Evolutionary conservation across 805 yeast genomes (phyloP).

Genomic region (Sugiyamaella americana): DNA sequence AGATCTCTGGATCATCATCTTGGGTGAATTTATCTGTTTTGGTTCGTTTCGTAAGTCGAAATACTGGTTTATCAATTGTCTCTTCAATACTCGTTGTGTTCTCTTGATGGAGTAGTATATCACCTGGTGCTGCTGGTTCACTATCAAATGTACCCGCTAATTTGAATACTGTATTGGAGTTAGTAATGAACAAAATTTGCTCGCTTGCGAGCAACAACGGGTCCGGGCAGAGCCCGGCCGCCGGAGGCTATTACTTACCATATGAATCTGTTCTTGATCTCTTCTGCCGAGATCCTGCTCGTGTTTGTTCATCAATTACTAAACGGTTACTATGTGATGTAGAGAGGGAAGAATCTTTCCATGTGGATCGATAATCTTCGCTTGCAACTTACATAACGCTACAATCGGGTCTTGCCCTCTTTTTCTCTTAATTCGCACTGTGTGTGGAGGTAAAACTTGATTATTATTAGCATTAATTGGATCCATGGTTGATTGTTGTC

Average conservation of each 20-base stretch:
- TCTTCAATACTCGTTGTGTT: neutral
- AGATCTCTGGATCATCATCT: slow-evolving; percentile 34
- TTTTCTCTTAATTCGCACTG: slow-evolving; percentile 79
- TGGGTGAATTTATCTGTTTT: slow-evolving; percentile 21
- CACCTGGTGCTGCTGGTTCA: slow-evolving; percentile 19
- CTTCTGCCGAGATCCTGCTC: slow-evolving; percentile 13
- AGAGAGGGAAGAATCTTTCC: too few relatives aligned
- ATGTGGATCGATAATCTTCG: too few relatives aligned
- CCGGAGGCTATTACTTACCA: slow-evolving; percentile 7
- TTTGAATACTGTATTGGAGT: slow-evolving; percentile 20
- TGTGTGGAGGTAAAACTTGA: slow-evolving; percentile 50
- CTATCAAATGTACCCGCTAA: slow-evolving; percentile 27
- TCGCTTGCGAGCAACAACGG: too few relatives aligned
- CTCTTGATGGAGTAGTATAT: slow-evolving; percentile 16
- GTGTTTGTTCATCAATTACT: slow-evolving; percentile 11
- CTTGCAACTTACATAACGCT: slow-evolving; percentile 48
- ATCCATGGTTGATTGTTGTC: too few relatives aligned
- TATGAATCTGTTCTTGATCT: slow-evolving; percentile 23
- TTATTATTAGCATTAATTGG: too few relatives aligned
- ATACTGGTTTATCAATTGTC: slow-evolving; percentile 12
- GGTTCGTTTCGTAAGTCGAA: slow-evolving; percentile 9
- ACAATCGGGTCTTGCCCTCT: slow-evolving; percentile 84
- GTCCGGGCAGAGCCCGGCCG: neutral
- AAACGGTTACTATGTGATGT: too few relatives aligned
- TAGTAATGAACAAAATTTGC: too few relatives aligned